Percentiles rank a stretch among this genome's conserved stretches.
These are phyloP conservation scores for Letharia lupina DNA, from an alignment of 495 filamentous ascomycete genomes.

Conservation along the genomic window DNA sequence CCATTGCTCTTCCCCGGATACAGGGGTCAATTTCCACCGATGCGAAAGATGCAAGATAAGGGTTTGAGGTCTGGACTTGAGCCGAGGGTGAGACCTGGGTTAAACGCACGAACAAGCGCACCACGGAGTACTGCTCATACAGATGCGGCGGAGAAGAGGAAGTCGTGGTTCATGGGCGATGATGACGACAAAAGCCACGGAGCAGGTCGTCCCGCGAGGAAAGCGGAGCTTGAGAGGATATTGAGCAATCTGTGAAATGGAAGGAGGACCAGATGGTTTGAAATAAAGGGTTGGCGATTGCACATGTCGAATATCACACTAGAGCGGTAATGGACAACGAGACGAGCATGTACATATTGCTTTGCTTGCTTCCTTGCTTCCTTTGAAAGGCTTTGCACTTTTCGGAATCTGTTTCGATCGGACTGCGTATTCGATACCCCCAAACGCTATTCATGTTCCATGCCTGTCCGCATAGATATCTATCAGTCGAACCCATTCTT, in stretches of 20 bases:
- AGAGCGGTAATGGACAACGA: too few relatives aligned
- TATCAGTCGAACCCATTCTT: too few relatives aligned
- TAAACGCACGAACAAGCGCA: not conserved
- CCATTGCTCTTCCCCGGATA: not conserved
- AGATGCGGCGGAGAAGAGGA: constrained; percentile 12
- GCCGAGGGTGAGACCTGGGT: not conserved
- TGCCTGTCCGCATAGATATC: too few relatives aligned
- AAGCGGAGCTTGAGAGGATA: not conserved
- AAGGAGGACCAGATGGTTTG: too few relatives aligned
- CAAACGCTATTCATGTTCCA: too few relatives aligned
- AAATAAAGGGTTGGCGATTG: too few relatives aligned
- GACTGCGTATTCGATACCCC: too few relatives aligned
- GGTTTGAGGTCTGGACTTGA: not conserved
- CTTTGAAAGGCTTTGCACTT: too few relatives aligned
- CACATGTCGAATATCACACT: too few relatives aligned
- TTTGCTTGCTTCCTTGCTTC: too few relatives aligned
- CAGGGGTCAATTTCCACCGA: constrained; percentile 2
- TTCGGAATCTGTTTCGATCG: too few relatives aligned
- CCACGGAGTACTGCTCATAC: not conserved
- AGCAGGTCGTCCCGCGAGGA: not conserved
- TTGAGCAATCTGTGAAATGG: not conserved
- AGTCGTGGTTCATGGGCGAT: constrained; percentile 6
- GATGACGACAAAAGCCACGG: not conserved
- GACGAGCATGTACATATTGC: too few relatives aligned
- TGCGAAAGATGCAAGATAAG: constrained; percentile 1